phyloP scores from a whole-genome alignment of 352 stramenopile species.

The Phytophthora chlamydospora region DNA sequence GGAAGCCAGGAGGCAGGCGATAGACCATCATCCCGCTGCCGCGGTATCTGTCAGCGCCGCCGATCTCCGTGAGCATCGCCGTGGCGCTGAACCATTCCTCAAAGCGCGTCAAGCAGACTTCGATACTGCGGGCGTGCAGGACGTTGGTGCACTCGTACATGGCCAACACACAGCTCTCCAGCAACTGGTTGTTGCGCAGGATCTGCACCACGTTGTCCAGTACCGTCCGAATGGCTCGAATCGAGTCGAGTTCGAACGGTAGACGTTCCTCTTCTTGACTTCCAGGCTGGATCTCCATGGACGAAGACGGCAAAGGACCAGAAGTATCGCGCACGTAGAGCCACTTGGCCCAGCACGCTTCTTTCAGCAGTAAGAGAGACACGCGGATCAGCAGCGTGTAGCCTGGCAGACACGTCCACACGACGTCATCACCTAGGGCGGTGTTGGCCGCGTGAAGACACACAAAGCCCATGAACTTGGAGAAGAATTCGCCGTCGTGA shows the following conservation, averaged over 20 bases:
- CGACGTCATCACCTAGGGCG: slow-evolving; percentile 35
- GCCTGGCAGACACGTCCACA: slow-evolving; percentile 62
- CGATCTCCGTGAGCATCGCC: slow-evolving; percentile 36
- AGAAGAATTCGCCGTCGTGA: slow-evolving; percentile 77
- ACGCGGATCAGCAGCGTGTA: slow-evolving; percentile 69
- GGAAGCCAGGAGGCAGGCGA: slow-evolving; percentile 49
- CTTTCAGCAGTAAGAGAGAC: slow-evolving; percentile 66
- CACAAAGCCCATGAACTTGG: slow-evolving; percentile 70
- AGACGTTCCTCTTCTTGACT: slow-evolving; percentile 36
- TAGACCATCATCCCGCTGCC: slow-evolving; percentile 44
- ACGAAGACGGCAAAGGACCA: slow-evolving; percentile 38
- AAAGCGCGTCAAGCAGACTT: slow-evolving; percentile 59
- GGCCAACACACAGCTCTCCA: slow-evolving; percentile 70
- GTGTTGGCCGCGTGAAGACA: slow-evolving; percentile 56
- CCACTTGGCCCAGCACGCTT: slow-evolving; percentile 73
- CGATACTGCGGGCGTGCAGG: slow-evolving; percentile 64
- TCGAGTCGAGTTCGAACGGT: slow-evolving; percentile 56
- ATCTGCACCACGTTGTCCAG: slow-evolving; percentile 60
- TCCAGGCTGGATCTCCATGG: slow-evolving; percentile 36
- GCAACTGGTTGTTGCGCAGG: slow-evolving; percentile 62
- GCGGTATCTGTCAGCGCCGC: slow-evolving; percentile 22
- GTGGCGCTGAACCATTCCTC: slow-evolving; percentile 73
- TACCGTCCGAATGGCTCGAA: slow-evolving; percentile 59
- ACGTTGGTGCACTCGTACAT: slow-evolving; percentile 82
- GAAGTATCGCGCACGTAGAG: slow-evolving; percentile 54